Evolutionary conservation across 768 basidiomycete species (phyloP).

Genomic region (Podaxis pistillaris): DNA sequence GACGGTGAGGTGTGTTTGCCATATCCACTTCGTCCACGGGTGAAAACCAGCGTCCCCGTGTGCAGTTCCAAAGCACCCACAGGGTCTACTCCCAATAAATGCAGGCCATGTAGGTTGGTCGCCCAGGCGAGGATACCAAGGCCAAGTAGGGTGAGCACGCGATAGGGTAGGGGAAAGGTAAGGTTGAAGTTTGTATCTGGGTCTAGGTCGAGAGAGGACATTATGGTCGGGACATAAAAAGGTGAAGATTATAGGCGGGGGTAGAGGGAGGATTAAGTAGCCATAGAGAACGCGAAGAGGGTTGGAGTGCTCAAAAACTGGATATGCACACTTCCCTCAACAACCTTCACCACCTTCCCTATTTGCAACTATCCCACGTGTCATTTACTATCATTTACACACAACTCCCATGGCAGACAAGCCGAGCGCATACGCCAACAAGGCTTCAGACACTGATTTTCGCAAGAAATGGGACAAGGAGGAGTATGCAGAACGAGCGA

Average conservation of each 20-base stretch:
- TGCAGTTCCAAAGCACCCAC: constrained; percentile 67
- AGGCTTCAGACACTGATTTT: constrained; percentile 69
- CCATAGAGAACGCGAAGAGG: not conserved
- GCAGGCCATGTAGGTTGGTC: constrained; percentile 85
- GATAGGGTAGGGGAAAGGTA: constrained; percentile 87
- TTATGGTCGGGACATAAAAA: constrained; percentile 13
- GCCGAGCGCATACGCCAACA: constrained; percentile 38
- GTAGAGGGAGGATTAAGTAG: not conserved
- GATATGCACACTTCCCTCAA: not conserved
- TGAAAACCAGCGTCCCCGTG: constrained; percentile 20
- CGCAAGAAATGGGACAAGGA: constrained; percentile 95
- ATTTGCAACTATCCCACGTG: constrained; percentile 4
- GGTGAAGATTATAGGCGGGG: not conserved
- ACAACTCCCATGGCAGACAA: constrained; percentile 35
- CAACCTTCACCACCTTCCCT: not conserved
- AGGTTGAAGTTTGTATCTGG: constrained; percentile 49
- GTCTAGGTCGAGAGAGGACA: constrained; percentile 16
- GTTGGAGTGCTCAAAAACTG: not conserved
- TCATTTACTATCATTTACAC: not conserved
- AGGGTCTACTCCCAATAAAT: constrained; percentile 71
- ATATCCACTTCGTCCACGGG: constrained; percentile 1
- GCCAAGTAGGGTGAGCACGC: constrained; percentile 78
- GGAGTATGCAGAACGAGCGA: constrained; percentile 82
- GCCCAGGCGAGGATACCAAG: constrained; percentile 90
- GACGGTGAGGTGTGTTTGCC: constrained; percentile 21